A percentile compares a stretch with the other conserved stretches of the same genome.
Conservation (phyloP, 495 filamentous ascomycete genomes). For the Lasiosphaeris hirsuta region DNA sequence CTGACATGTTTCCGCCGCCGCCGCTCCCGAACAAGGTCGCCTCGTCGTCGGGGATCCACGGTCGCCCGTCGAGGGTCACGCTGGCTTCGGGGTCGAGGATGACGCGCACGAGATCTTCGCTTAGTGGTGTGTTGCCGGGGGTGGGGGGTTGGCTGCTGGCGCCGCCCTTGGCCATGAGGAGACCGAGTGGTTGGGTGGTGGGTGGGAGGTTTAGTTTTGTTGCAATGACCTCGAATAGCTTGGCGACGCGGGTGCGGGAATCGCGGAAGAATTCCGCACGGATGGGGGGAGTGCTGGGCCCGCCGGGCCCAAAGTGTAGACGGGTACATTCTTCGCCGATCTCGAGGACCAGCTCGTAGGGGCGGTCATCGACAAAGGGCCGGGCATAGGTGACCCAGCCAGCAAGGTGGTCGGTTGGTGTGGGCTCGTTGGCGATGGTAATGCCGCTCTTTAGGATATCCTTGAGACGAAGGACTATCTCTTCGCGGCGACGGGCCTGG, state of each 20-base stretch:
- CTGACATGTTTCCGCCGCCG: slow-evolving; percentile 27
- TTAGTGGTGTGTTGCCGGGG: slow-evolving; percentile 67
- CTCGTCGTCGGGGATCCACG: slow-evolving; percentile 31
- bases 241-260: slow-evolving; percentile 63
- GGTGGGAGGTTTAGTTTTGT: slow-evolving; percentile 73
- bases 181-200: slow-evolving; percentile 59
- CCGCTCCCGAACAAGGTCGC: slow-evolving; percentile 6
- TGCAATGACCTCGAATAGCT: slow-evolving; percentile 73
- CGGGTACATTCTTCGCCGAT: slow-evolving; percentile 66
- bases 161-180: slow-evolving; percentile 59
- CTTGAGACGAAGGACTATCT: slow-evolving; percentile 79
- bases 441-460: slow-evolving; percentile 85
- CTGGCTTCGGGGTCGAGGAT: slow-evolving; percentile 63
- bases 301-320: slow-evolving; percentile 47
- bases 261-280: slow-evolving; percentile 71
- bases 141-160: slow-evolving; percentile 54
- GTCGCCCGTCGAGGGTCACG: slow-evolving; percentile 66
- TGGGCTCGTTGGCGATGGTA: slow-evolving; percentile 53
- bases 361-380: slow-evolving; percentile 72
- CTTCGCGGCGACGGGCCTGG: slow-evolving; percentile 57
- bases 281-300: slow-evolving; percentile 16
- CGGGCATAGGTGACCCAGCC: slow-evolving; percentile 76
- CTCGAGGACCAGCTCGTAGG: slow-evolving; percentile 75
- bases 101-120: slow-evolving; percentile 68
- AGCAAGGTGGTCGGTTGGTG: slow-evolving; percentile 32